Percentiles rank a stretch among this genome's conserved stretches.
Evolutionary conservation across 495 filamentous ascomycete species (phyloP).

Genomic region (Pyrenula aspistea): DNA sequence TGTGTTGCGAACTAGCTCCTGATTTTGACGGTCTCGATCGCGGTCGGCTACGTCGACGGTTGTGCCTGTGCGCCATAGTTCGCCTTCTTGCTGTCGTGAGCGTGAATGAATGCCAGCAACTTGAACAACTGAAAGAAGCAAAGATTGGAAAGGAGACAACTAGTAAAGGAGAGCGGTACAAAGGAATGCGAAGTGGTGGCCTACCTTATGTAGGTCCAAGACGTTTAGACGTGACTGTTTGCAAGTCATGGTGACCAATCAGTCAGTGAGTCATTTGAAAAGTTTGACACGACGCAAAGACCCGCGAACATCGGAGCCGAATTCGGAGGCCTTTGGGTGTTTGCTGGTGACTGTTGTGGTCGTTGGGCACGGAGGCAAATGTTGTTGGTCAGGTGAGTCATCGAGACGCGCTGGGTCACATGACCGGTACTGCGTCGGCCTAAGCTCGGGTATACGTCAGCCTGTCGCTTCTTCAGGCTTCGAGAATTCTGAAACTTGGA

Average conservation of each 20-base stretch:
- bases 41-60: constrained; percentile 28
- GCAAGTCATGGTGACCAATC: neutral
- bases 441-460: neutral
- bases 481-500: neutral
- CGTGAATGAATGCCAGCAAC: neutral
- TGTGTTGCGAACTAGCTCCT: neutral
- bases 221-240: neutral
- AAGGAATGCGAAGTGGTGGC: neutral
- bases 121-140: neutral
- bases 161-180: neutral
- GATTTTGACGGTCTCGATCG: neutral
- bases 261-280: constrained; percentile 1
- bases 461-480: neutral
- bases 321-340: neutral
- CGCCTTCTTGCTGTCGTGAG: neutral
- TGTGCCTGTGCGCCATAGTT: constrained; percentile 34
- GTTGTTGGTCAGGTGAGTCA: neutral
- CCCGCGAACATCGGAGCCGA: neutral
- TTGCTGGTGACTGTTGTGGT: neutral
- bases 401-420: neutral
- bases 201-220: neutral
- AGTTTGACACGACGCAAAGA: neutral
- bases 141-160: neutral
- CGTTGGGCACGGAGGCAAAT: neutral
- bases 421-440: neutral